Percentiles rank a stretch among this genome's conserved stretches.
These are phyloP conservation scores for Brassica carinata DNA, from an alignment of 345 rosid genomes.

Conservation along the genomic window DNA sequence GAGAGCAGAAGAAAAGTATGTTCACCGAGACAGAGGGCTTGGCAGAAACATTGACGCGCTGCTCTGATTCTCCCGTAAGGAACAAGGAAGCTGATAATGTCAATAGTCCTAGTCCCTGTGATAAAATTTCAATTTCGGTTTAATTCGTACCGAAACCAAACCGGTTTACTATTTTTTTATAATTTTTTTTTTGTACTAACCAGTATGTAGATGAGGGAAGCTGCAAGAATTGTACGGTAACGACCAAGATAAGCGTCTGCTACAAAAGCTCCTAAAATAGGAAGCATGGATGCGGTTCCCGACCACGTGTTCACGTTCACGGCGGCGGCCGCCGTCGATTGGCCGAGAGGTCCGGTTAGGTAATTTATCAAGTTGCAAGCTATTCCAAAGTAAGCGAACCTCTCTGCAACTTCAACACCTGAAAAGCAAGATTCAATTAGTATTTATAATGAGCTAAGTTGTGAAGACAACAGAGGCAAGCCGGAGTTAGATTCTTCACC, in stretches of 20 bases:
- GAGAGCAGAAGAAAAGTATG: conserved; percentile 37
- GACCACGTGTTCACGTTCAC: conserved; percentile 56
- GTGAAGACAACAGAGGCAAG: not conserved
- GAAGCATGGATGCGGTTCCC: conserved; percentile 46
- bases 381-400: conserved; percentile 52
- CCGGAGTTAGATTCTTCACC: conserved; percentile 8
- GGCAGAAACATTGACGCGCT: conserved; percentile 21
- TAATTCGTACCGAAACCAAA: not conserved
- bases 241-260: conserved; percentile 62
- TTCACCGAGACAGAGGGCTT: conserved; percentile 43
- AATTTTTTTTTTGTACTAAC: conserved; percentile 6
- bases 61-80: conserved; percentile 40
- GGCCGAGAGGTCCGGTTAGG: conserved; percentile 52
- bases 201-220: conserved; percentile 48
- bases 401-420: conserved; percentile 57
- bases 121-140: conserved; percentile 3
- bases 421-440: not conserved
- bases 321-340: conserved; percentile 52
- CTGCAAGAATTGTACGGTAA: conserved; percentile 47
- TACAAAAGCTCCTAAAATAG: conserved; percentile 51
- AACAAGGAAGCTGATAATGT: conserved; percentile 64
- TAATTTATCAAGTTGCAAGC: conserved; percentile 47
- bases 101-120: conserved; percentile 62
- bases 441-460: not conserved
- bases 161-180: not conserved